Evolutionary conservation across 192 early-diverging fungal genomes (phyloP).

Genomic region (Umbelopsis sp.): DNA sequence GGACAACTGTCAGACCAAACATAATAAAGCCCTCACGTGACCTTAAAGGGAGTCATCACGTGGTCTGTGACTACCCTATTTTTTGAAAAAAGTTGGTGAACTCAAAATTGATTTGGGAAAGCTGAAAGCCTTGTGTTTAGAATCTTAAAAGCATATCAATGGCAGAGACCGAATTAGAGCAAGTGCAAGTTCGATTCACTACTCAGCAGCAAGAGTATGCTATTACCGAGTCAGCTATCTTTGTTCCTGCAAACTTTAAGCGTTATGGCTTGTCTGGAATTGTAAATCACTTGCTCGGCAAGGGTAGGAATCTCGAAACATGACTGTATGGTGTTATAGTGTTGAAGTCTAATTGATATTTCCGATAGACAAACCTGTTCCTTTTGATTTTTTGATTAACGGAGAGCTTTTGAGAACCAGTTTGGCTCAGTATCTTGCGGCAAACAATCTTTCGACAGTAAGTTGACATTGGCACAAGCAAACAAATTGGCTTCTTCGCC

Average conservation of each 20-base stretch:
- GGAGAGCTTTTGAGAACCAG: conserved; percentile 87
- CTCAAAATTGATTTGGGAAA: neutral
- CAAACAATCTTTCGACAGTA: conserved; percentile 66
- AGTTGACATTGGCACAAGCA: neutral
- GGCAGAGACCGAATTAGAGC: conserved; percentile 45
- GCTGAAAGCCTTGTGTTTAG: neutral
- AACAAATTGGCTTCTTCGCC: too few relatives aligned
- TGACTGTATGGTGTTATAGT: neutral
- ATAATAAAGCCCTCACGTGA: too few relatives aligned
- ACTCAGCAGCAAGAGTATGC: conserved; percentile 75
- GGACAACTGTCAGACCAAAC: too few relatives aligned
- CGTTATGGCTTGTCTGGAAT: conserved; percentile 93
- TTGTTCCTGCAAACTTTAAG: conserved; percentile 83
- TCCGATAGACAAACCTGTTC: conserved; percentile 68
- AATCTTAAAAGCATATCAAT: conserved; percentile 19
- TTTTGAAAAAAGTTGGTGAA: neutral
- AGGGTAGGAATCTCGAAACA: conserved; percentile 26
- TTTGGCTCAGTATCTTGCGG: conserved; percentile 73
- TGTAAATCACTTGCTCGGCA: conserved; percentile 84
- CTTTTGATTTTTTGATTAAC: conserved; percentile 93
- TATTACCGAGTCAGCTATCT: conserved; percentile 83
- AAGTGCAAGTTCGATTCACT: conserved; percentile 85
- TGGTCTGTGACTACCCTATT: neutral
- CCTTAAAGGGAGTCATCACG: too few relatives aligned
- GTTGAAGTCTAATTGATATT: neutral